A percentile compares a stretch with the other conserved stretches of the same genome.
Conservation (phyloP, 169 alveolate genomes). For the Eimeria falciformis region DNA sequence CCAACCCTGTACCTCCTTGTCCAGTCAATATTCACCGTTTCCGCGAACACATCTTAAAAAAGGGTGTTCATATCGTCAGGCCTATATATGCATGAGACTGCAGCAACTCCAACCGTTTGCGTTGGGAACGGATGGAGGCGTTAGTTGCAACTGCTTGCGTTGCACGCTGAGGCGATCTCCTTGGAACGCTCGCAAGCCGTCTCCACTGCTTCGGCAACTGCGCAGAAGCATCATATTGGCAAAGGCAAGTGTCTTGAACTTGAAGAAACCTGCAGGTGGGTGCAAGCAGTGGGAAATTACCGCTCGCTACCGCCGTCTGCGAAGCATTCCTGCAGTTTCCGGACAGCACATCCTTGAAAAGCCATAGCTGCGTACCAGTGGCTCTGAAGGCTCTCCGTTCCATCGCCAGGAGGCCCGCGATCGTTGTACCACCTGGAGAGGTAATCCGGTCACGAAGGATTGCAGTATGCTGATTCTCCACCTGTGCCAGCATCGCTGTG, state of each 20-base stretch:
- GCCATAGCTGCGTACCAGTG: slow-evolving; percentile 73
- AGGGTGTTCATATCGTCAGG: too few species aligned
- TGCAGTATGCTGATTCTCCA: slow-evolving; percentile 73
- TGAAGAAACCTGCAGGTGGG: not conserved
- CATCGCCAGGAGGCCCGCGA: slow-evolving; percentile 81
- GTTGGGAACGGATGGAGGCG: too few species aligned
- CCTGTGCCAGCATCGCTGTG: slow-evolving; percentile 55
- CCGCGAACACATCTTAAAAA: too few species aligned
- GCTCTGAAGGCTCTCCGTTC: slow-evolving; percentile 82
- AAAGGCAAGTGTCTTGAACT: not conserved
- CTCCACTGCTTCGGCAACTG: slow-evolving; percentile 54
- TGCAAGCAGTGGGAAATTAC: not conserved
- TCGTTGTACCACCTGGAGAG: slow-evolving; percentile 86
- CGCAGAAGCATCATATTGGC: not conserved
- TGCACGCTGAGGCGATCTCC: too few species aligned
- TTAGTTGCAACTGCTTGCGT: too few species aligned
- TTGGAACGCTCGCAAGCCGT: slow-evolving; percentile 30
- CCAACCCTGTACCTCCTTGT: too few species aligned
- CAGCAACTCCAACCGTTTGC: too few species aligned
- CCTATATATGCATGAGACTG: too few species aligned
- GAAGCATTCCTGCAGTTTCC: too few species aligned
- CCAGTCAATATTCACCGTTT: too few species aligned
- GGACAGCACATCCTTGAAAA: not conserved
- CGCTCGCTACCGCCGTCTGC: too few species aligned
- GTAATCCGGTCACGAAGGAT: slow-evolving; percentile 81